Conservation (phyloP, 1,139 yeast species). For the Debaryomycetaceae sp. region DNA sequence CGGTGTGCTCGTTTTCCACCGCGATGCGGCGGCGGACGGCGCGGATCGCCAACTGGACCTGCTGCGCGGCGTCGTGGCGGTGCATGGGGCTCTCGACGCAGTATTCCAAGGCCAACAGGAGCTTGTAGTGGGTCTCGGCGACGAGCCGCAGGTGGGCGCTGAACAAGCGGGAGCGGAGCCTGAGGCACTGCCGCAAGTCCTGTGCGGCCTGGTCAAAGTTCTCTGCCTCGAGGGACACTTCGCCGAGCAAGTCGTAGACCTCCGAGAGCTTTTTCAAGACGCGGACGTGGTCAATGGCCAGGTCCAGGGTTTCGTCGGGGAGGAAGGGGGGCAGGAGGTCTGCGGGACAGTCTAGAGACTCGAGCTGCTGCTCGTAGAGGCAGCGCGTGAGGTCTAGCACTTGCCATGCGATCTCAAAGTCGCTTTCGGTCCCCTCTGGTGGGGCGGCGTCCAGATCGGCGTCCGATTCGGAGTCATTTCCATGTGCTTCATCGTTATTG, state of each 20-base stretch:
- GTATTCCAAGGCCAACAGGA: slow-evolving; percentile 72
- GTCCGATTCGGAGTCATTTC: too few relatives aligned
- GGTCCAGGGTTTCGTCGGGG: slow-evolving; percentile 20
- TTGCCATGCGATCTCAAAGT: slow-evolving; percentile 85
- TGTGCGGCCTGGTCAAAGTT: slow-evolving; percentile 66
- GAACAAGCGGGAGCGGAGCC: slow-evolving; percentile 45
- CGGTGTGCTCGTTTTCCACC: slow-evolving; percentile 17
- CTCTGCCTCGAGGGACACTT: slow-evolving; percentile 78
- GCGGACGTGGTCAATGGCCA: slow-evolving; percentile 21
- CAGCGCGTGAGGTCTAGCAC: slow-evolving; percentile 67
- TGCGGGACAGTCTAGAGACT: slow-evolving; percentile 8
- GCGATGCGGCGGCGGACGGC: slow-evolving; percentile 39
- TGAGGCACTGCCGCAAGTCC: slow-evolving; percentile 51
- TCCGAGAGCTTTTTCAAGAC: slow-evolving; percentile 54
- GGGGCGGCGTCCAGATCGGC: too few relatives aligned
- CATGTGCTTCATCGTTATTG: too few relatives aligned
- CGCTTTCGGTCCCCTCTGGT: slow-evolving; percentile 49
- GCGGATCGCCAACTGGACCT: slow-evolving; percentile 50
- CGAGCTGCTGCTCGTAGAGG: slow-evolving; percentile 40
- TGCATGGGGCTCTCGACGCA: slow-evolving; percentile 41
- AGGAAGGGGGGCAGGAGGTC: slow-evolving; percentile 21
- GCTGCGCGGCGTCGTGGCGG: slow-evolving; percentile 42
- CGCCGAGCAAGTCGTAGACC: slow-evolving; percentile 74
- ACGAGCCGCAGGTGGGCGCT: slow-evolving; percentile 39
- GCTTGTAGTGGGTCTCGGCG: slow-evolving; percentile 74